Base-by-base conservation (phyloP, 495 filamentous ascomycete genomes). In the Hyaloscypha variabilis region DNA sequence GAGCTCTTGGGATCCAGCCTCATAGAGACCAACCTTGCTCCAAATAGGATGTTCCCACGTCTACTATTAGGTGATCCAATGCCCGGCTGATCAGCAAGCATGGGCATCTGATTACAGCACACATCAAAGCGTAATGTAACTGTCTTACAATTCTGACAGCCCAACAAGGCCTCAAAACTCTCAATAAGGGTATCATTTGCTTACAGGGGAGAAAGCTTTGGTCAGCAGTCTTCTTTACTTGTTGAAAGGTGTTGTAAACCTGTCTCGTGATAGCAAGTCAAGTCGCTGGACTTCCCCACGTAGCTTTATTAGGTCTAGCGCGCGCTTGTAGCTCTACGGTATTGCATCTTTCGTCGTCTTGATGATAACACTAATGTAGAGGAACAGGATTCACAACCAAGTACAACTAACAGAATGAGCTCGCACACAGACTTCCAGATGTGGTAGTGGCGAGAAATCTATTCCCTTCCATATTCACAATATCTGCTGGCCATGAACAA, bases 401-500 rank as follows among this genome's bases (percentile, higher is more conserved):
- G 39, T 50, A 46, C 50, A 54, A 62, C 26, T 66, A 23, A 65
- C 61, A 59, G 60, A 24, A 69, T 72, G 67, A 13, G 65, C 34
- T 63, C 50, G 29, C 46, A 60, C 21, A 24, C 34, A 31, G 19
- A 25, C 26, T 17, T 63, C 11, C 31, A 63, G 64, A 67, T 69
- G 61, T 57, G 70, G 60, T 72, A 72, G 66, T 19, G 68, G 67
- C 70, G 65, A 19, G 13, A 26, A 29, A 42, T 3, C n/a, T 13
- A n/a, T 57, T 28, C 60, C 21, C 11, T 36, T 55, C 28, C 24
- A 28, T 60, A 26, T 34, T 58, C 60, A 61, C 42, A 46, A 49
- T 19, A 42, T 51, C 36, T 53, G 21, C 69, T 67, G 63, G 59
- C 62, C 57, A 69, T 72, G 67, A 69, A 56, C 52, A 56, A 60